phyloP scores from a whole-genome alignment of 169 alveolate genomes.

The Neospora caninum region DNA sequence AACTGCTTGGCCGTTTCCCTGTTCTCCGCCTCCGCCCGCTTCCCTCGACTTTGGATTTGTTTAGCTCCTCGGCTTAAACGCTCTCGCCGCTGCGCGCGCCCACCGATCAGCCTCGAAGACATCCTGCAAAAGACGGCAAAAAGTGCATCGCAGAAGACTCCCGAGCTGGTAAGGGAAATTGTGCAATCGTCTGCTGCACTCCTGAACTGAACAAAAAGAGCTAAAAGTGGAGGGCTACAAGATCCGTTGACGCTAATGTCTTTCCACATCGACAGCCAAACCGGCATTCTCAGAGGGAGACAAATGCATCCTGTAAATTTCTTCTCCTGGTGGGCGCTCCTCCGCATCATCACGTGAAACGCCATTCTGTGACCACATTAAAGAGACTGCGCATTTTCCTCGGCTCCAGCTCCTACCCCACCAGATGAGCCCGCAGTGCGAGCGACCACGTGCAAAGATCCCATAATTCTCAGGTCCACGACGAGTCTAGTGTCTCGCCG shows the following conservation, averaged over 20 bases:
- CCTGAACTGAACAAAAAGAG: neutral
- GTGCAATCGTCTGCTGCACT: neutral
- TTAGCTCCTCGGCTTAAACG: neutral
- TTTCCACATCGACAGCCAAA: neutral
- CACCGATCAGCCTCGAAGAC: constrained; percentile 34
- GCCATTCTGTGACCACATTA: too few relatives aligned
- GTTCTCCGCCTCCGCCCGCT: too few relatives aligned
- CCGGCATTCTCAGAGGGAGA: neutral
- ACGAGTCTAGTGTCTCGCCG: too few relatives aligned
- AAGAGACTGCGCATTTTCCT: too few relatives aligned
- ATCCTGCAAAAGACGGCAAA: neutral
- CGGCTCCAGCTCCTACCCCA: too few relatives aligned
- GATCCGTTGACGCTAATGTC: neutral
- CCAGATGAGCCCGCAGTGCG: too few relatives aligned
- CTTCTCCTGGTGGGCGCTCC: neutral
- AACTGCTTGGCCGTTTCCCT: too few relatives aligned
- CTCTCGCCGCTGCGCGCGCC: constrained; percentile 7
- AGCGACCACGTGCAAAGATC: too few relatives aligned
- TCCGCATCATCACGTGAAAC: too few relatives aligned
- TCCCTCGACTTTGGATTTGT: too few relatives aligned
- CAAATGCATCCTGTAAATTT: neutral
- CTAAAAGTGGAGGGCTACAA: too few relatives aligned
- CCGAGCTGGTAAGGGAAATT: neutral
- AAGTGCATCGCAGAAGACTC: neutral
- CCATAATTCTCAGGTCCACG: too few relatives aligned